phyloP scores from a whole-genome alignment of 1,139 yeast species.

The Yamadazyma diddensiae region DNA sequence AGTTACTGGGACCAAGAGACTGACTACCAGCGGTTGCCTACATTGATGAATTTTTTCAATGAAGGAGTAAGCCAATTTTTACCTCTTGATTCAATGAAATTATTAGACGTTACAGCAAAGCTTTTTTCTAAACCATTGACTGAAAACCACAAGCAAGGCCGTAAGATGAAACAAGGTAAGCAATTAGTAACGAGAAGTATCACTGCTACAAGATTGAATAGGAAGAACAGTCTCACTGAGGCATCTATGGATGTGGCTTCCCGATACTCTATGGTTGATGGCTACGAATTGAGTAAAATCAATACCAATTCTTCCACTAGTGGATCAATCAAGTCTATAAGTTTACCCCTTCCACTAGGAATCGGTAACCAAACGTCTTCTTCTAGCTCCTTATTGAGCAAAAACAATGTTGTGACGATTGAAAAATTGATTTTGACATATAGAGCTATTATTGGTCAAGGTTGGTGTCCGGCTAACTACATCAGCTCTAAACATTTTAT shows the following conservation, averaged over 20 bases:
- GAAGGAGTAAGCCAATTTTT: constrained; percentile 58
- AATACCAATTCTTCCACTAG: constrained; percentile 43
- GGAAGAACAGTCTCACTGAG: constrained; percentile 21
- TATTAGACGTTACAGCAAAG: constrained; percentile 62
- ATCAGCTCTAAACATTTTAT: constrained; percentile 26
- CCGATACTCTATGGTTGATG: constrained; percentile 49
- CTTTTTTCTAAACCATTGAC: constrained; percentile 39
- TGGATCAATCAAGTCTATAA: constrained; percentile 36
- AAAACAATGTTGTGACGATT: constrained; percentile 39
- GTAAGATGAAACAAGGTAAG: constrained; percentile 13
- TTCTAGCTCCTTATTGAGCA: constrained; percentile 35
- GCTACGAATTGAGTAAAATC: constrained; percentile 46
- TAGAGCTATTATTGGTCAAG: constrained; percentile 47
- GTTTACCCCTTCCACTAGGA: constrained; percentile 42
- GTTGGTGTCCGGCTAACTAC: constrained; percentile 42
- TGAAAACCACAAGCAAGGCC: constrained; percentile 20
- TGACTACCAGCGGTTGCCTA: constrained; percentile 63
- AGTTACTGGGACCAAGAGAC: constrained; percentile 73
- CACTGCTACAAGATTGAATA: constrained; percentile 27
- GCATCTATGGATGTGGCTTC: constrained; percentile 22
- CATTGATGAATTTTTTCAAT: constrained; percentile 72
- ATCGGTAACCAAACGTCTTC: constrained; percentile 43
- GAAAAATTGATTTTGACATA: constrained; percentile 47
- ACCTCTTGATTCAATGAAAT: constrained; percentile 61
- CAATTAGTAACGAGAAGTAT: constrained; percentile 49